A percentile compares a stretch with the other conserved stretches of the same genome.
These are phyloP conservation scores for Taiozyma onychis DNA, from an alignment of 1,139 yeast genomes.

Conservation along the genomic window DNA sequence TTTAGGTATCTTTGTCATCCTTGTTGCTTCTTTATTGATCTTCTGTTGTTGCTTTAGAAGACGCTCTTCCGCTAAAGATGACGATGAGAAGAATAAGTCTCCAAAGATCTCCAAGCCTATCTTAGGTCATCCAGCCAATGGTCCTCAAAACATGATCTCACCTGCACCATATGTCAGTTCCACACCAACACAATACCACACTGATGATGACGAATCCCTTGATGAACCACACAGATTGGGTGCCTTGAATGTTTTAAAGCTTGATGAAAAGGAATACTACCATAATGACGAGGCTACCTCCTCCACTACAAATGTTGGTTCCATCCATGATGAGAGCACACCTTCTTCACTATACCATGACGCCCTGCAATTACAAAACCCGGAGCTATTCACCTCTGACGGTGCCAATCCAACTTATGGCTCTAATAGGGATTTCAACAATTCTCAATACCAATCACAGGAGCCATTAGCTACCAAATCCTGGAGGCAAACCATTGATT, in stretches of 20 bases:
- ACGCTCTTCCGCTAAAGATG: conserved; percentile 29
- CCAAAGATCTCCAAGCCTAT: conserved; percentile 33
- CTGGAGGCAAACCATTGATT: conserved; percentile 59
- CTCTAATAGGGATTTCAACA: conserved; percentile 1
- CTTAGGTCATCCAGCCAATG: conserved; percentile 36
- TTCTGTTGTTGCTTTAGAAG: conserved; percentile 55
- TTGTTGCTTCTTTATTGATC: conserved; percentile 43
- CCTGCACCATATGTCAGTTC: conserved; percentile 26
- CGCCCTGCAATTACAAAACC: conserved; percentile 27
- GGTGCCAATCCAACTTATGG: conserved; percentile 7
- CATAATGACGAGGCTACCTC: conserved; percentile 28
- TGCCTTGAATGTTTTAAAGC: conserved; percentile 46
- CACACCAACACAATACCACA: conserved; percentile 28
- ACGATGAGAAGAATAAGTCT: conserved; percentile 28
- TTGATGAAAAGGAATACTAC: conserved; percentile 36
- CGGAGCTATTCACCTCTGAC: conserved; percentile 23
- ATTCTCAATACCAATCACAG: conserved; percentile 3
- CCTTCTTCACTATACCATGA: conserved; percentile 26
- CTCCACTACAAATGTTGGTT: conserved; percentile 29
- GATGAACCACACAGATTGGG: conserved; percentile 39
- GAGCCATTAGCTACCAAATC: conserved; percentile 46
- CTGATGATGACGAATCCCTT: conserved; percentile 26
- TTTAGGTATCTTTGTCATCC: conserved; percentile 54
- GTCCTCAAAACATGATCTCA: conserved; percentile 32
- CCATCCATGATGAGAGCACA: conserved; percentile 17